Evolutionary conservation across 1,284 basidiomycete genomes (phyloP).

Genomic region (Ustilago lituana): DNA sequence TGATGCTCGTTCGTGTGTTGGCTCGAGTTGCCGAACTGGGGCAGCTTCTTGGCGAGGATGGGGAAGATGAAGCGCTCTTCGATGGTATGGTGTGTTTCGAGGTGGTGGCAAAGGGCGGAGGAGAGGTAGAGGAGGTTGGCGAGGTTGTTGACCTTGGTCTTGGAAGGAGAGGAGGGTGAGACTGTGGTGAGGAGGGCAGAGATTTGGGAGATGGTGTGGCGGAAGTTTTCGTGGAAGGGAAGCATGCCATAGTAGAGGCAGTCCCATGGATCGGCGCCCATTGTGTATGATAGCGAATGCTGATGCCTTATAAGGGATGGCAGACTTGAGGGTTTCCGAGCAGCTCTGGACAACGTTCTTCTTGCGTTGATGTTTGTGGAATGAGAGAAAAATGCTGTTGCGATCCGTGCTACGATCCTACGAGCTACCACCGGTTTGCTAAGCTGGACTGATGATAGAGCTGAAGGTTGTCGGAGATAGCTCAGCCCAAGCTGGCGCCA

Average conservation of each 20-base stretch:
- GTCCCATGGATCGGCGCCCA: constrained; percentile 42
- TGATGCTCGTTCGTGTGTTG: constrained; percentile 50
- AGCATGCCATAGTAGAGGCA: constrained; percentile 52
- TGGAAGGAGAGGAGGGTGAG: constrained; percentile 7
- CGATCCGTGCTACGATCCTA: too few relatives aligned
- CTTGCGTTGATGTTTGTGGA: neutral
- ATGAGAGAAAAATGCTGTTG: neutral
- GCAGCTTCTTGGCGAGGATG: constrained; percentile 49
- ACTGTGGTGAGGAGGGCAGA: constrained; percentile 20
- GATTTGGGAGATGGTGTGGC: constrained; percentile 31
- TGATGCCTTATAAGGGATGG: too few relatives aligned
- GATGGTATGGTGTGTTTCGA: constrained; percentile 60
- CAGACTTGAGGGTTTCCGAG: too few relatives aligned
- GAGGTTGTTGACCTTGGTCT: constrained; percentile 17
- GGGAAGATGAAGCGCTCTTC: constrained; percentile 63
- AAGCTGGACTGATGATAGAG: too few relatives aligned
- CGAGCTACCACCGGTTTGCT: too few relatives aligned
- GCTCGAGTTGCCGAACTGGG: constrained; percentile 45
- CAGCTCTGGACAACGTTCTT: too few relatives aligned
- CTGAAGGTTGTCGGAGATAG: constrained; percentile 4
- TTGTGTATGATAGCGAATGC: constrained; percentile 4
- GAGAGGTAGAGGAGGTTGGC: constrained; percentile 28
- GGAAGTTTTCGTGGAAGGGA: constrained; percentile 54
- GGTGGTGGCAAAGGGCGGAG: constrained; percentile 20
- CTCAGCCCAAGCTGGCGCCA: constrained; percentile 17